Conservation (phyloP, 208 protist genomes). For the Acanthamoeba royreba region DNA sequence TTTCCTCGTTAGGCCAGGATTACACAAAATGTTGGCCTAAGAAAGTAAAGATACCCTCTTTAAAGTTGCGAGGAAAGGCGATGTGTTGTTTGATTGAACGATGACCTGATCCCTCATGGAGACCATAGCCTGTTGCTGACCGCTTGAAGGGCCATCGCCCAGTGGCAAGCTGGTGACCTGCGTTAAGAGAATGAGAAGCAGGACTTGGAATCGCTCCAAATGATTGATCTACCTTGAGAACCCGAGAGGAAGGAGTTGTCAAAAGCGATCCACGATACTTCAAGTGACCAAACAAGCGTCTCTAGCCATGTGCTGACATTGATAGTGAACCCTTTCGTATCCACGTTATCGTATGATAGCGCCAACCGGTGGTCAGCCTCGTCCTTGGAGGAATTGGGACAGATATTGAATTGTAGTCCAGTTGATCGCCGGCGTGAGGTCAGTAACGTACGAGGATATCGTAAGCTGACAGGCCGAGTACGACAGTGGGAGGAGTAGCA, state of each 20-base stretch:
- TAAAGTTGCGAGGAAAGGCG: background rate
- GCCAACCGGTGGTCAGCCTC: slow-evolving; percentile 23
- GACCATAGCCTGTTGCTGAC: background rate
- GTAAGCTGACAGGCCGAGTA: slow-evolving; percentile 11
- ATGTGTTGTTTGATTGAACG: background rate
- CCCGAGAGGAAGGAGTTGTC: background rate
- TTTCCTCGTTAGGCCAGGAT: background rate
- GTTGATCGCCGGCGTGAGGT: too few relatives aligned
- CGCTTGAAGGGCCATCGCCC: slow-evolving; percentile 26
- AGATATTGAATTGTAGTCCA: background rate
- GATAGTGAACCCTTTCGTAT: background rate
- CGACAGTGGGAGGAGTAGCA: background rate
- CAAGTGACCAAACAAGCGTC: background rate
- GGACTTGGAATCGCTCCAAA: too few relatives aligned
- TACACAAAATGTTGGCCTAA: background rate
- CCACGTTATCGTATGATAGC: background rate
- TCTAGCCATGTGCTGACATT: background rate
- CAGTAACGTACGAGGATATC: background rate
- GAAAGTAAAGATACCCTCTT: background rate
- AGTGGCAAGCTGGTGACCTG: background rate
- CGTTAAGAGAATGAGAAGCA: background rate
- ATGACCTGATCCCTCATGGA: background rate
- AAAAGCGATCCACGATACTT: slow-evolving; percentile 41
- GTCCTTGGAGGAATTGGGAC: background rate
- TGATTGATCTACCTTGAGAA: too few relatives aligned